These are phyloP conservation scores for Apiospora saccharicola DNA, from an alignment of 2,329 filamentous ascomycete genomes.

Conservation along the genomic window DNA sequence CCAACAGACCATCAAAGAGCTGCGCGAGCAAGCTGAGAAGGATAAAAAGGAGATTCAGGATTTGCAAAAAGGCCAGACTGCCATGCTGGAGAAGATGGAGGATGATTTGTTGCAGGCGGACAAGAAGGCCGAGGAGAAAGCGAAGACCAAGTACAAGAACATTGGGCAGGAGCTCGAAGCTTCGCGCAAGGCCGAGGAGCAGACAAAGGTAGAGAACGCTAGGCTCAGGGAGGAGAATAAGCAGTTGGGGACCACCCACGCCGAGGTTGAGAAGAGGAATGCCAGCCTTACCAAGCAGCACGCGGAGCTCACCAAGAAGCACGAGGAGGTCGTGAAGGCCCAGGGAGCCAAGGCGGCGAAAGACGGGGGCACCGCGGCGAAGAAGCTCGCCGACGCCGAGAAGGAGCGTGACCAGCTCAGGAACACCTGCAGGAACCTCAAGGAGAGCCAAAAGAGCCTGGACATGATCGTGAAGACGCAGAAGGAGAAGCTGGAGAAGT, in stretches of 20 bases:
- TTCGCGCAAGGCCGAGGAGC: no score
- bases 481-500: neutral
- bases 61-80: neutral
- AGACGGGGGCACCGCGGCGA: neutral
- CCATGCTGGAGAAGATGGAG: neutral
- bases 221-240: neutral
- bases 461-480: neutral
- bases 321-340: neutral
- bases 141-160: neutral
- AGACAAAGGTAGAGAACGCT: neutral
- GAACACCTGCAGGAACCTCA: neutral
- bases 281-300: neutral
- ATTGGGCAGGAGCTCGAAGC: neutral
- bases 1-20: neutral
- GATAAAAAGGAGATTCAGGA: neutral
- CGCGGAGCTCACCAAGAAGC: neutral
- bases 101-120: no score
- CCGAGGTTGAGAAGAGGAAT: neutral
- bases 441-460: neutral
- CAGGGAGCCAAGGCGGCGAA: neutral
- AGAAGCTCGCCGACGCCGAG: neutral
- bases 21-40: neutral
- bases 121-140: neutral
- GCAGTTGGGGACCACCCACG: neutral
- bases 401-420: neutral